Evolutionary conservation across 108 stramenopile species (phyloP).

Genomic region (Pseudonitzschia multiseries): DNA sequence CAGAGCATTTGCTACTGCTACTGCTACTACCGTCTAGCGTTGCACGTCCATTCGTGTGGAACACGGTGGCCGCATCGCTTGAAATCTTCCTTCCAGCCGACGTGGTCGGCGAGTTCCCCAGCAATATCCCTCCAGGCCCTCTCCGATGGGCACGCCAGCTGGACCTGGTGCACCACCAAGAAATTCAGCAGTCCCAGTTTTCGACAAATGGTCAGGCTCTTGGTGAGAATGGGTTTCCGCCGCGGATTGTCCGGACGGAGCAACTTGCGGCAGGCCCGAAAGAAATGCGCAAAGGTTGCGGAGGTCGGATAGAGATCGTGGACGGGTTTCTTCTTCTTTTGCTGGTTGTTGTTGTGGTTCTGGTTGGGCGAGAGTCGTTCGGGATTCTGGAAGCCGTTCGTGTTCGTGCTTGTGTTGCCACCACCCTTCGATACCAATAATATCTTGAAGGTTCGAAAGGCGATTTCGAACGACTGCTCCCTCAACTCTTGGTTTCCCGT

Average conservation of each 20-base stretch:
- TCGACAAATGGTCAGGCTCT: constrained; percentile 24
- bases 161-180: constrained; percentile 29
- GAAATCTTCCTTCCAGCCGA: constrained; percentile 26
- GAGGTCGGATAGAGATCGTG: constrained; percentile 22
- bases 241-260: background rate
- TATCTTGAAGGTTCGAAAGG: constrained; percentile 30
- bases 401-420: no score
- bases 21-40: constrained; percentile 20
- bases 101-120: constrained; percentile 21
- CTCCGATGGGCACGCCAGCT: constrained; percentile 23
- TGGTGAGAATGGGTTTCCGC: constrained; percentile 12
- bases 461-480: constrained; percentile 35
- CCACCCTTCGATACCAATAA: constrained; percentile 9
- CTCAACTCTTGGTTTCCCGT: constrained; percentile 41
- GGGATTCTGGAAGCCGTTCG: background rate
- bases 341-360: no score
- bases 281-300: constrained; percentile 38
- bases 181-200: constrained; percentile 31
- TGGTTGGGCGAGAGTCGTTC: background rate
- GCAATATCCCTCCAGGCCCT: constrained; percentile 22
- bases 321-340: constrained; percentile 1
- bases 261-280: constrained; percentile 34
- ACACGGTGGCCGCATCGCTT: background rate
- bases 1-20: background rate
- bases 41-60: constrained; percentile 24